A percentile compares a stretch with the other conserved stretches of the same genome.
Conservation (phyloP, 2,329 filamentous ascomycete species). For the Mariannaea sp. region DNA sequence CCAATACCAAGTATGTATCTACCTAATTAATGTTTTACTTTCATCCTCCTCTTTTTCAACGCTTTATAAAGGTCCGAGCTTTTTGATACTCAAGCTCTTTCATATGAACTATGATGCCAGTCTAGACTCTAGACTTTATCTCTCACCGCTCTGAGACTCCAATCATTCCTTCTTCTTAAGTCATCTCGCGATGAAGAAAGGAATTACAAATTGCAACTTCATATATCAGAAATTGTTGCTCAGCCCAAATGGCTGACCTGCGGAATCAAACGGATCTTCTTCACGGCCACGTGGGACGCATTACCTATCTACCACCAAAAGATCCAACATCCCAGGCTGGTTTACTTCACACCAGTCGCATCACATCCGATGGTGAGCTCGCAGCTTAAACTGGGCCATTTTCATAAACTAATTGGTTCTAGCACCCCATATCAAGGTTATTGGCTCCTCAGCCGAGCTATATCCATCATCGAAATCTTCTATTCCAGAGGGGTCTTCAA, state of each 20-base stretch:
- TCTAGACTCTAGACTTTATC: conserved; percentile 19
- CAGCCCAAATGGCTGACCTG: conserved; percentile 46
- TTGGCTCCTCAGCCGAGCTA: conserved; percentile 42
- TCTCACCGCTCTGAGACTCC: conserved; percentile 30
- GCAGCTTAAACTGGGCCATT: conserved; percentile 8
- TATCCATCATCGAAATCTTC: conserved; percentile 42
- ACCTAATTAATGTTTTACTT: too few species aligned
- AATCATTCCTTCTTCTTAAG: conserved; percentile 24
- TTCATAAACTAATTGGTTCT: conserved; percentile 6
- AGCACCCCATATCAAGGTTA: conserved; percentile 42
- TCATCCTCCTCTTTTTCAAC: conserved; percentile 8
- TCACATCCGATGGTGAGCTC: conserved; percentile 37
- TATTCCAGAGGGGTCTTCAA: conserved; percentile 32
- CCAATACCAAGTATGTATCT: too few species aligned
- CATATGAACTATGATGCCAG: conserved; percentile 23
- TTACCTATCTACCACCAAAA: conserved; percentile 40
- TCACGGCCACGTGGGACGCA: conserved; percentile 42
- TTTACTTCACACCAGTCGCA: conserved; percentile 39
- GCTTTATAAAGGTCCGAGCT: neutral
- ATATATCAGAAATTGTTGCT: conserved; percentile 40
- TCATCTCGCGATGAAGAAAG: conserved; percentile 43
- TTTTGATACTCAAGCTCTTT: neutral
- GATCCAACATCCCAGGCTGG: conserved; percentile 34
- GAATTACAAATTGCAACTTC: conserved; percentile 32
- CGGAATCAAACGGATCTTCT: conserved; percentile 40